Evolutionary conservation across 2,329 filamentous ascomycete species (phyloP).

Genomic region (Cladophialophora exuberans): DNA sequence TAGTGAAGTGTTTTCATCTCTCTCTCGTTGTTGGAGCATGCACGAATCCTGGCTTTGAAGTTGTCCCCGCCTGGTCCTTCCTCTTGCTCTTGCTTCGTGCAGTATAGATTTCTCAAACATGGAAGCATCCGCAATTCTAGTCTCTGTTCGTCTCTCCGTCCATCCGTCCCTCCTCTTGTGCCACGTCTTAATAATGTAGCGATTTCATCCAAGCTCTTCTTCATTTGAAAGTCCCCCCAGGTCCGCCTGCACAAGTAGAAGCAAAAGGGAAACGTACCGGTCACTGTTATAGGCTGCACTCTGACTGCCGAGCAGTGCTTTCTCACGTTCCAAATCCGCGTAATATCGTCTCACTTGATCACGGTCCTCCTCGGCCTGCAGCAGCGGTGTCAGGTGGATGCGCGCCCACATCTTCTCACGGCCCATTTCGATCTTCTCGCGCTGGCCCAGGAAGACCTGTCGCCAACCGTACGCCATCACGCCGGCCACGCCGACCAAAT

Average conservation of each 20-base stretch:
- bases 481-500: conserved; percentile 74
- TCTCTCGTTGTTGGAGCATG: neutral
- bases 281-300: conserved; percentile 86
- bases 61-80: neutral
- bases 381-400: conserved; percentile 88
- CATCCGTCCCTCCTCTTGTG: neutral
- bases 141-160: neutral
- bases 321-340: conserved; percentile 87
- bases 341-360: conserved; percentile 86
- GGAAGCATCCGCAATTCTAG: neutral
- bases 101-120: neutral
- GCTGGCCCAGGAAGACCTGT: conserved; percentile 76
- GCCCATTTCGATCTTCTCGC: conserved; percentile 89
- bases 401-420: conserved; percentile 98
- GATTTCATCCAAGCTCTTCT: too few species aligned
- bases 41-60: neutral
- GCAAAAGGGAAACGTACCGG: conserved; percentile 61
- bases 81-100: neutral
- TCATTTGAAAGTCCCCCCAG: too few species aligned
- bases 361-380: conserved; percentile 95
- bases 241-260: neutral
- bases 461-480: conserved; percentile 93
- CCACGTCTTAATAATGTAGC: too few species aligned
- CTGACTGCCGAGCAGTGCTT: conserved; percentile 83
- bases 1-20: neutral